Conservation (phyloP, 2,329 filamentous ascomycete genomes). For the Elsinoe fawcettii region DNA sequence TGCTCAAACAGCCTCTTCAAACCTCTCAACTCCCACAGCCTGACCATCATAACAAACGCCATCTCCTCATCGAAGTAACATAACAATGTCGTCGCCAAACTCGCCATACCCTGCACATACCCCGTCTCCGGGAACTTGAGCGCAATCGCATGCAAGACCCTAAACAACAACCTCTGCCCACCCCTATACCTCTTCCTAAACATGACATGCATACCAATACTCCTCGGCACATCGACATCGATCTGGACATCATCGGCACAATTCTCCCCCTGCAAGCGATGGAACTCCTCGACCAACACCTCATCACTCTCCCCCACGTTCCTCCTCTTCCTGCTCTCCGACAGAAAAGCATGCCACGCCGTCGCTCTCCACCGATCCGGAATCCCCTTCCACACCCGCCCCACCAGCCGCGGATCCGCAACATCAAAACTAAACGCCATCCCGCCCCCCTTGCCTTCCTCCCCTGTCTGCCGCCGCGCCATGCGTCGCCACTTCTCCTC, state of each 20-base stretch:
- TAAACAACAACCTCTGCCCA: slow-evolving; percentile 83
- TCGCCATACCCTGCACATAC: slow-evolving; percentile 97
- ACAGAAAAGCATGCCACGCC: slow-evolving; percentile 91
- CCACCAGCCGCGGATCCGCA: slow-evolving; percentile 68
- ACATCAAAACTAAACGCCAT: slow-evolving; percentile 73
- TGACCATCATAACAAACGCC: slow-evolving; percentile 92
- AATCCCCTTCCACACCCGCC: slow-evolving; percentile 95
- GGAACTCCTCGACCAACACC: slow-evolving; percentile 62
- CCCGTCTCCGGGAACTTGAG: slow-evolving; percentile 86
- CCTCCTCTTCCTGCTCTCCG: slow-evolving; percentile 62
- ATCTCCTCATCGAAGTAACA: slow-evolving; percentile 96
- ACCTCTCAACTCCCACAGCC: slow-evolving; percentile 83
- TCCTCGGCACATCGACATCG: slow-evolving; percentile 90
- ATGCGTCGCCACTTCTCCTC: slow-evolving; percentile 63
- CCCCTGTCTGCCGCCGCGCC: slow-evolving; percentile 40
- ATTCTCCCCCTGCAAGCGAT: slow-evolving; percentile 61
- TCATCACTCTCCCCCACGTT: slow-evolving; percentile 58
- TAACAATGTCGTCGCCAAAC: slow-evolving; percentile 80
- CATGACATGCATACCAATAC: slow-evolving; percentile 95
- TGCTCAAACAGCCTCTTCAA: slow-evolving; percentile 75
- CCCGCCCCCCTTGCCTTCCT: slow-evolving; percentile 45
- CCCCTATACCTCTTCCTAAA: slow-evolving; percentile 86
- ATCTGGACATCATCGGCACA: slow-evolving; percentile 94
- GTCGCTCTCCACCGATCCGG: slow-evolving; percentile 89
- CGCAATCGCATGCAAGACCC: slow-evolving; percentile 83